A percentile compares a stretch with the other conserved stretches of the same genome.
phyloP scores from a whole-genome alignment of 805 yeast genomes.

The Henningerozyma blattae region DNA sequence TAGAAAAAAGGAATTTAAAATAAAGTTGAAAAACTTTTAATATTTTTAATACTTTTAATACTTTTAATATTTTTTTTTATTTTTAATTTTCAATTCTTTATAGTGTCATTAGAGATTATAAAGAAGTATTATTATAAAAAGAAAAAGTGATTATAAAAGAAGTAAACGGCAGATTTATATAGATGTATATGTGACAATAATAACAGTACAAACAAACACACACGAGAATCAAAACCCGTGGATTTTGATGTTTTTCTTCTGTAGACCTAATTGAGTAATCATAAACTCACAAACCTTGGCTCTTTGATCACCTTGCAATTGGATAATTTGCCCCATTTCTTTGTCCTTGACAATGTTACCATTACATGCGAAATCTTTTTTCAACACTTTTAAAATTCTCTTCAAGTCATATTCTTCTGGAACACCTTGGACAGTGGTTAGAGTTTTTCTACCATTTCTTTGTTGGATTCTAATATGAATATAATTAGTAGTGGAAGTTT shows the following conservation, averaged over 20 bases:
- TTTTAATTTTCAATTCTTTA: too few relatives aligned
- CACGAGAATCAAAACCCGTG: slow-evolving; percentile 88
- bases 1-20: too few relatives aligned
- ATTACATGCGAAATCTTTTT: slow-evolving; percentile 97
- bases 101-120: too few relatives aligned
- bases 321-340: slow-evolving; percentile 93
- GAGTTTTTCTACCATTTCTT: slow-evolving; percentile 98
- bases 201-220: too few relatives aligned
- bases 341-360: slow-evolving; percentile 96
- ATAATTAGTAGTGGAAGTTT: slow-evolving; percentile 88
- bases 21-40: too few relatives aligned
- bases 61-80: too few relatives aligned
- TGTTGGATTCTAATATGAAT: slow-evolving; percentile 98
- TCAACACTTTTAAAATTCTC: slow-evolving; percentile 83
- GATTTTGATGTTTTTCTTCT: slow-evolving; percentile 93
- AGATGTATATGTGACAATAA: too few relatives aligned
- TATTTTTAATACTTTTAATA: too few relatives aligned
- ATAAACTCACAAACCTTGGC: slow-evolving; percentile 89
- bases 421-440: slow-evolving; percentile 96
- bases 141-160: too few relatives aligned
- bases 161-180: too few relatives aligned
- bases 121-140: too few relatives aligned
- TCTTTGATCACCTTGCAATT: slow-evolving; percentile 98
- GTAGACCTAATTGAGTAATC: slow-evolving; percentile 73
- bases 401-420: slow-evolving; percentile 91